Evolutionary conservation across 2,329 filamentous ascomycete species (phyloP).

Genomic region (Ciborinia camelliae): DNA sequence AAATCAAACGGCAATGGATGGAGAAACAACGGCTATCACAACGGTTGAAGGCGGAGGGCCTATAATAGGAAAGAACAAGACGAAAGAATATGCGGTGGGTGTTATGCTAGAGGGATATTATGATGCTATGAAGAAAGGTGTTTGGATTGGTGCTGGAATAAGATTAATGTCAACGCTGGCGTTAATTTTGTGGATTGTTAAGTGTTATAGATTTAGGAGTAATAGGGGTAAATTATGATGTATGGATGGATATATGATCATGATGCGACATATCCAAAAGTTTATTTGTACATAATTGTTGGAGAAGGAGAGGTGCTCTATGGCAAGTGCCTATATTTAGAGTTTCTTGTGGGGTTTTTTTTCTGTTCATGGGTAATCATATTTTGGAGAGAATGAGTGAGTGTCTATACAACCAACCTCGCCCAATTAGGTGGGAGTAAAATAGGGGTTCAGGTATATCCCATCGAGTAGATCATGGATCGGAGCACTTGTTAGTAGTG

Average conservation of each 20-base stretch:
- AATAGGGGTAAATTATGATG: slow-evolving; percentile 6
- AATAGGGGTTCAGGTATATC: neutral
- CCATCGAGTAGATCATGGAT: neutral
- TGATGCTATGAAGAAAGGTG: slow-evolving; percentile 32
- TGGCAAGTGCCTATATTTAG: neutral
- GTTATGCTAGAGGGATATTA: slow-evolving; percentile 38
- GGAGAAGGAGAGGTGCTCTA: neutral
- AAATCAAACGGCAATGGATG: slow-evolving; percentile 35
- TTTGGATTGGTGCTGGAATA: slow-evolving; percentile 31
- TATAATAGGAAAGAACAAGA: slow-evolving; percentile 26
- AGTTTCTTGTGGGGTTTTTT: neutral
- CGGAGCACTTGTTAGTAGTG: neutral
- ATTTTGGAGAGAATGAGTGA: neutral
- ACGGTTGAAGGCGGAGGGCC: slow-evolving; percentile 23
- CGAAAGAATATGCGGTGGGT: slow-evolving; percentile 31
- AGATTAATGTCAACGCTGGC: slow-evolving; percentile 23
- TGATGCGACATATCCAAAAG: slow-evolving; percentile 8
- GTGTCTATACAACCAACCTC: neutral
- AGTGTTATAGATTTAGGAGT: slow-evolving; percentile 7
- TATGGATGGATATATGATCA: neutral
- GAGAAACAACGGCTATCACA: slow-evolving; percentile 31
- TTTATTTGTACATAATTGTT: neutral
- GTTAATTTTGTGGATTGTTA: slow-evolving; percentile 17
- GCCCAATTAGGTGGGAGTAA: neutral
- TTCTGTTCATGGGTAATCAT: neutral